Base-by-base conservation (phyloP, 345 rosid genomes). In the Hibiscus trionum region DNA sequence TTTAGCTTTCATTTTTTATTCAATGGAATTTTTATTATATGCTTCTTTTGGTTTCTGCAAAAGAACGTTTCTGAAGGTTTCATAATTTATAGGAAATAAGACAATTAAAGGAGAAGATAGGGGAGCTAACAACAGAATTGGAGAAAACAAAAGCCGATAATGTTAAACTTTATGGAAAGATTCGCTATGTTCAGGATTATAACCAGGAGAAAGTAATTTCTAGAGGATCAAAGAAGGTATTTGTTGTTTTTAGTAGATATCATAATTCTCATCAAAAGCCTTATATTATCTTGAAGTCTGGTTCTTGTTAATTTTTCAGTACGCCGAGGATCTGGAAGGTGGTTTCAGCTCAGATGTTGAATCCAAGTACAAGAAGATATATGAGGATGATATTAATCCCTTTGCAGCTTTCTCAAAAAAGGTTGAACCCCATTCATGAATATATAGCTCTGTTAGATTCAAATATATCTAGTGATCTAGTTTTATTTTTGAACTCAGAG, bases 371-470 rank as follows among this genome's bases (percentile, higher is more conserved):
- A 92, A 90, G 86, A 95, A 95, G 85, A 92, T 95, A 75, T 95
- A 95, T 53, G 99, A 92, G 76, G 98, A 95, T 78, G 99, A 92
- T 80, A 92, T 95, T 68, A 95, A 95, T 84, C 97, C 99, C 44
- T 95, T 95, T 78, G 99, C 98, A 24, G 99, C 99, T 56, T 95
- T 92, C 85, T 95, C 99, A 21, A 92, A 88, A 79, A 95, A 90
- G 97, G 97, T 90, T 24, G 61, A 24, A 52, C 55, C 58, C 31
- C 56, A 71, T 65, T 55, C 11, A 42, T 19, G 63, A 73, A 68
- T 16, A 60, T 27, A 16, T 37, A 33, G 21, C 24, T 66, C n/a
- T 66, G 24, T 72, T 49, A 58, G 53, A 57, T 65, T 71, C 39
- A n/a, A 16, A 2, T 31, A 46, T 26, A 14, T 47, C 37, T 0